Evolutionary conservation across 768 basidiomycete species (phyloP), one percentile per base, ranked within the genome.

Genomic region (Termitomyces heimii): DNA sequence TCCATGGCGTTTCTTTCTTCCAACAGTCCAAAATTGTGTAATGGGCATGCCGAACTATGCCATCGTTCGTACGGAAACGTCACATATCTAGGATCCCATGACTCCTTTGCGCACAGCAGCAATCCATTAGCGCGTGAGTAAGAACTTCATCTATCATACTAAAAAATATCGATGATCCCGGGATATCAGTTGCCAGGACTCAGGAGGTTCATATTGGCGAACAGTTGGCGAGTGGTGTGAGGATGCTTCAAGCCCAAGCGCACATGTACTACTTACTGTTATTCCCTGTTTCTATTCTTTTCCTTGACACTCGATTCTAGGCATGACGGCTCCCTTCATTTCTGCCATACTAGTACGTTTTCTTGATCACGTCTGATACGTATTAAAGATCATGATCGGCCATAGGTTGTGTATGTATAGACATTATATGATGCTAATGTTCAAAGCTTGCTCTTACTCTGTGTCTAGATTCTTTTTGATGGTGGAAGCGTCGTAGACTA

Each of bases 21-120:
- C 18, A 2, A 29, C 29, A 47, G 46, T 47, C n/a, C 46, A n/a
- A 20, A 9, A n/a, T 3, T 13, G 46, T 63, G 60, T 40, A 63
- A 61, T 47, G 60, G 62, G 12, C 58, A 59, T 31, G 58, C 60
- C 1, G 62, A 63, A 53, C 28, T 63, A 26, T 63, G 62, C 18
- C 35, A 55, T 16, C 57, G 62, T 10, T 57, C 53, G 2, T 63
- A 63, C 29, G 49, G 57, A 6, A 63, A 63, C 24, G 58, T 63
- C 9, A 63, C 62, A 2, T 63, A 48, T 32, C 20, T 63, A 1
- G 60, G 62, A 4, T 55, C 55, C 1, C 59, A 60, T 35, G 50
- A 60, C 24, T 61, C 60, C 8, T 61, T 61, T 31, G 60, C 60
- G 1, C 32, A 48, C 20, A 57, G 56, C 53, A 22, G n/a, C 13